phyloP scores from a whole-genome alignment of 2,329 filamentous ascomycete species.

The Fusarium sp. region DNA sequence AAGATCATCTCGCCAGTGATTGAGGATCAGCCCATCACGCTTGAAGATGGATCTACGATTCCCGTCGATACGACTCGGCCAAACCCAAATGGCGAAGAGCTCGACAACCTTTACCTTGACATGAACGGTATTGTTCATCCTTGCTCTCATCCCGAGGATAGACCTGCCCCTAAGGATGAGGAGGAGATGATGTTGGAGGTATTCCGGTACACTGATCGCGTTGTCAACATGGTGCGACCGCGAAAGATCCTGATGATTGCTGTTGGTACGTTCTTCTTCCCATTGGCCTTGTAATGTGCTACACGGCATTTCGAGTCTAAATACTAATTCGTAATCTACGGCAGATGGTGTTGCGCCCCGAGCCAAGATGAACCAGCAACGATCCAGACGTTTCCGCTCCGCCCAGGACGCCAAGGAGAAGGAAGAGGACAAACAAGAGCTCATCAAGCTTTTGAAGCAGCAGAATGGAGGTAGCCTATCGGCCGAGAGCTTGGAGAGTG shows the following conservation, averaged over 20 bases:
- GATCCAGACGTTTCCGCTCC: conserved; percentile 91
- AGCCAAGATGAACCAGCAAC: conserved; percentile 99
- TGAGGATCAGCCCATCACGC: conserved; percentile 80
- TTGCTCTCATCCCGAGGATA: conserved; percentile 95
- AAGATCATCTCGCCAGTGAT: conserved; percentile 94
- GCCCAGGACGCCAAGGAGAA: conserved; percentile 95
- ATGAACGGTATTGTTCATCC: conserved; percentile 99
- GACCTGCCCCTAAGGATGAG: conserved; percentile 88
- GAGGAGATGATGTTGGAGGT: conserved; percentile 99
- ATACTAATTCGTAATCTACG: conserved; percentile 40
- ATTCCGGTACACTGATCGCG: conserved; percentile 97
- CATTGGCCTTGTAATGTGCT: not conserved
- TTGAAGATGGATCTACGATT: conserved; percentile 81
- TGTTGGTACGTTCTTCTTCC: conserved; percentile 69
- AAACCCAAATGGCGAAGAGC: conserved; percentile 97
- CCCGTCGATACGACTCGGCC: conserved; percentile 83
- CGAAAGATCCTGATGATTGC: conserved; percentile 97
- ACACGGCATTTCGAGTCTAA: too few species aligned
- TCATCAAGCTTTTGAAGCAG: conserved; percentile 82
- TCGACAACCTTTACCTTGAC: conserved; percentile 97
- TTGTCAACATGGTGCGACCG: conserved; percentile 98
- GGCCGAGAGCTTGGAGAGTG: conserved; percentile 66
- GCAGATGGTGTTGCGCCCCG: conserved; percentile 93
- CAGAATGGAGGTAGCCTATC: conserved; percentile 73
- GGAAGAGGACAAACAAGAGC: conserved; percentile 86